Conservation (phyloP, 768 basidiomycete genomes). For the Albatrellus ellisii region DNA sequence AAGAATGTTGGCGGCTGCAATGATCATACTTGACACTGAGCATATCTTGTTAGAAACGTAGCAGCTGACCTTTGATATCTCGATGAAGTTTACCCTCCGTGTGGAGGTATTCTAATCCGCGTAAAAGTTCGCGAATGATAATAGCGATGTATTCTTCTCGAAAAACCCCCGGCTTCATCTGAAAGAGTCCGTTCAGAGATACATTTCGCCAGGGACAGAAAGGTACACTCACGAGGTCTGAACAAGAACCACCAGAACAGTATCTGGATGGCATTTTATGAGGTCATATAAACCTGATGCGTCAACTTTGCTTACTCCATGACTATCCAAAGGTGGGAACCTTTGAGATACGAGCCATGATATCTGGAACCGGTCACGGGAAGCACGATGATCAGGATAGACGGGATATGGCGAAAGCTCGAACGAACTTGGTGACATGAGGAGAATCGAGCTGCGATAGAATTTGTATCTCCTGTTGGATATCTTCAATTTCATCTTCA, state of each 20-base stretch:
- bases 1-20: slow-evolving; percentile 85
- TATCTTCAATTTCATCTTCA: slow-evolving; percentile 99
- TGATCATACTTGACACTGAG: background rate
- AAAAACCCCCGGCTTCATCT: slow-evolving; percentile 99
- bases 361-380: slow-evolving; percentile 38
- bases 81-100: slow-evolving; percentile 93
- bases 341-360: slow-evolving; percentile 92
- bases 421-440: slow-evolving; percentile 83
- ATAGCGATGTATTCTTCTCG: slow-evolving; percentile 99
- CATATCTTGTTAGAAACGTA: no score
- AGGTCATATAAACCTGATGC: background rate
- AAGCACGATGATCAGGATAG: slow-evolving; percentile 5
- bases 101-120: slow-evolving; percentile 91
- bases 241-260: slow-evolving; percentile 96
- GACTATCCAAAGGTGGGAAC: slow-evolving; percentile 95
- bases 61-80: slow-evolving; percentile 91
- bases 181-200: slow-evolving; percentile 5
- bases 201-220: no score
- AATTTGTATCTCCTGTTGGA: slow-evolving; percentile 98
- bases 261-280: slow-evolving; percentile 38
- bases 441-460: slow-evolving; percentile 92
- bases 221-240: slow-evolving; percentile 59
- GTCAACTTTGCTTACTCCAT: slow-evolving; percentile 59
- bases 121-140: slow-evolving; percentile 82
- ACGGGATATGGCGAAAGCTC: slow-evolving; percentile 12